These are phyloP conservation scores for Dioscorea cayenensis DNA, from an alignment of 116 monocot species.

Conservation along the genomic window DNA sequence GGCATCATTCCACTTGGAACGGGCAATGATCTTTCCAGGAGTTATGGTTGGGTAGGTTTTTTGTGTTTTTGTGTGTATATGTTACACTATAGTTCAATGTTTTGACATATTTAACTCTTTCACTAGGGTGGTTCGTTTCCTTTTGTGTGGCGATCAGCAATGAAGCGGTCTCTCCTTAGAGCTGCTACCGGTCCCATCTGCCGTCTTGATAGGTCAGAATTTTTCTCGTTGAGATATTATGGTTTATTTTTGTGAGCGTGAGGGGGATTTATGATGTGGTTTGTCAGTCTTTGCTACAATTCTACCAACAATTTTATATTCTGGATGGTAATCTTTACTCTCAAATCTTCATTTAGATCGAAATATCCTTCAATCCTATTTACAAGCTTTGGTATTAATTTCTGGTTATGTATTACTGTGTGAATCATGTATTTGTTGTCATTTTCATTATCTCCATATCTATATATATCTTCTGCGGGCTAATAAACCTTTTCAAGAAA, in stretches of 20 bases:
- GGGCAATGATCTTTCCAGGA: constrained; percentile 97
- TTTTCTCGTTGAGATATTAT: neutral
- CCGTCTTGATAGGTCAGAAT: constrained; percentile 77
- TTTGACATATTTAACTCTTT: constrained; percentile 4
- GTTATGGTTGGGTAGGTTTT: constrained; percentile 81
- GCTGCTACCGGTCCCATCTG: constrained; percentile 46
- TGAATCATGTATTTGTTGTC: neutral
- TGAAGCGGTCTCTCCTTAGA: constrained; percentile 64
- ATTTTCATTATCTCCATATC: neutral
- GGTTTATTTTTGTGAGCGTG: neutral
- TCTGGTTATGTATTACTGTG: neutral
- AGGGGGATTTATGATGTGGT: too few species aligned
- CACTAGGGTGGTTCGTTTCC: constrained; percentile 89
- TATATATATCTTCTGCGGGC: too few species aligned
- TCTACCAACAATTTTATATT: too few species aligned
- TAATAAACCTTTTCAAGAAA: too few species aligned
- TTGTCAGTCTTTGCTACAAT: too few species aligned
- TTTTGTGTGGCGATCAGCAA: constrained; percentile 73
- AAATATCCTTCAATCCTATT: too few species aligned
- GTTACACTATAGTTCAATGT: neutral
- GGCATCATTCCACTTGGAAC: constrained; percentile 96
- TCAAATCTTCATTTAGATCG: too few species aligned
- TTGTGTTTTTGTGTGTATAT: neutral
- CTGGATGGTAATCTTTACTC: too few species aligned
- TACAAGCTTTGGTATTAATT: too few species aligned